Evolutionary conservation across 2,329 filamentous ascomycete species (phyloP), one percentile per base, ranked within the genome.

Genomic region (Sporothrix humicola): DNA sequence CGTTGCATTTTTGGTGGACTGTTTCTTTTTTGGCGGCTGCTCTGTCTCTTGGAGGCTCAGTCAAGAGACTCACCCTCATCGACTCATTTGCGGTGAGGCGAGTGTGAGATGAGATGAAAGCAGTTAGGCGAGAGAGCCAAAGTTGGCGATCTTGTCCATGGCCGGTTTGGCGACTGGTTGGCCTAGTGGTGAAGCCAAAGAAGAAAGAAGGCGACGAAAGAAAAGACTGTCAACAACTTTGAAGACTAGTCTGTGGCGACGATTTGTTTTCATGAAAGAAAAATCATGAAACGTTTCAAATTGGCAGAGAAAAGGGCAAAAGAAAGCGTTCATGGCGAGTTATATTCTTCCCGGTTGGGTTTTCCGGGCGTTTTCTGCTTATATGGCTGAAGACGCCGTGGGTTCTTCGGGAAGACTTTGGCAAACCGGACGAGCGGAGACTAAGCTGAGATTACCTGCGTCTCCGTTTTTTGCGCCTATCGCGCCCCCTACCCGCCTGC

Each of bases 351-450:
- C 52, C n/a, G 20, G 37, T 10, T 7, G 9, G 44, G 44, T 20
- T 69, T 37, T 23, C 63, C 52, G 72, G 54, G 71, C 61, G 50
- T 52, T 61, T 37, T 59, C 71, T 56, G 52, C 52, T 69, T 73
- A 61, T 69, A 59, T 59, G 50, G 63, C 42, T 69, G 52, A 66
- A 58, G 71, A 23, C n/a, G 23, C 71, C 52, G 44, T 42, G 63
- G 46, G 54, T 63, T 66, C 37, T 63, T 23, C 46, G 54, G 66
- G 56, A 50, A 73, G 70, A 17, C 46, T 48, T 31, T 68, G 46
- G 59, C 42, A 58, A 17, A 58, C 73, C 83, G 83, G 83, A 81
- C 83, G 83, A 84, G 80, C 81, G 82, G 83, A 84, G 81, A 77
- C 81, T 82, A 84, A 82, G 82, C 81, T 80, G 75, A 78, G 78